These are phyloP conservation scores for Amesomyces nigricolor DNA, from an alignment of 2,329 filamentous ascomycete genomes.

Conservation along the genomic window DNA sequence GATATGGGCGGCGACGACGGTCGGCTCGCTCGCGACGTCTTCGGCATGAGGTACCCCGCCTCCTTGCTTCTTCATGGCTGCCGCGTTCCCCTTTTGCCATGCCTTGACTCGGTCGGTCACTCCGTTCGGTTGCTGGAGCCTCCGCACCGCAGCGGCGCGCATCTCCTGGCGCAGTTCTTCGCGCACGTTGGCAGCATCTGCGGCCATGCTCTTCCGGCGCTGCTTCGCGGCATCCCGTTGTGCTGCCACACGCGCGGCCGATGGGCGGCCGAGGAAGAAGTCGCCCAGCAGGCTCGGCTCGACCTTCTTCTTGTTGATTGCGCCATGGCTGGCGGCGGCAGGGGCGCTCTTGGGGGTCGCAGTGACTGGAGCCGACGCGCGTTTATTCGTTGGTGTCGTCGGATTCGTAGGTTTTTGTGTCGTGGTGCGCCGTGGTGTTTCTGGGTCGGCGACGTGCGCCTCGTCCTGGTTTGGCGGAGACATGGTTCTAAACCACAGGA, in stretches of 20 bases:
- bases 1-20: conserved; percentile 54
- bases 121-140: conserved; percentile 57
- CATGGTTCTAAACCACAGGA: conserved; percentile 23
- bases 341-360: conserved; percentile 42
- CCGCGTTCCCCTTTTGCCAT: conserved; percentile 77
- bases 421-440: conserved; percentile 20
- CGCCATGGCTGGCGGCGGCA: conserved; percentile 29
- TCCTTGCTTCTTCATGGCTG: conserved; percentile 44
- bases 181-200: conserved; percentile 49
- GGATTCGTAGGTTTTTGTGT: conserved; percentile 23
- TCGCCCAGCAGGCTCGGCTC: conserved; percentile 50
- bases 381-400: conserved; percentile 27
- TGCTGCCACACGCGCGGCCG: conserved; percentile 50
- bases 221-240: conserved; percentile 32
- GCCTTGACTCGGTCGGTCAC: conserved; percentile 73
- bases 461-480: conserved; percentile 25
- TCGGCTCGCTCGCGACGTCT: conserved; percentile 51
- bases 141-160: conserved; percentile 53
- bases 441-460: conserved; percentile 8
- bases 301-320: conserved; percentile 37
- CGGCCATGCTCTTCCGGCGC: conserved; percentile 48
- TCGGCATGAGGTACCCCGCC: conserved; percentile 43
- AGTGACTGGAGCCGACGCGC: conserved; percentile 22
- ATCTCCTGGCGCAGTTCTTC: conserved; percentile 49
- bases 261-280: conserved; percentile 53